A percentile compares a stretch with the other conserved stretches of the same genome.
These are phyloP conservation scores for Iberis amara DNA, from an alignment of 441 rosid genomes.

Conservation along the genomic window DNA sequence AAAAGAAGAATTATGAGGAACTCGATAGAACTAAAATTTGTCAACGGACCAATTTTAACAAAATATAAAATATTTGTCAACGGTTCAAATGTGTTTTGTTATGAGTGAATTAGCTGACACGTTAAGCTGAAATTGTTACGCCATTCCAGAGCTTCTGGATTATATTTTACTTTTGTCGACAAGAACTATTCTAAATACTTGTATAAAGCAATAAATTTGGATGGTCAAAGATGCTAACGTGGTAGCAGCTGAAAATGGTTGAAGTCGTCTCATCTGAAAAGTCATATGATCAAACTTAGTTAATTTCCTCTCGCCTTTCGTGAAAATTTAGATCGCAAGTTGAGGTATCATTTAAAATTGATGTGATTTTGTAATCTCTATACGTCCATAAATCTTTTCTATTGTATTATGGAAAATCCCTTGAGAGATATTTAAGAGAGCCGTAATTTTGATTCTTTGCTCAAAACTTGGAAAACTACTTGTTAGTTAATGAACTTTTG, in stretches of 20 bases:
- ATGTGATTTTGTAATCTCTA: too few relatives aligned
- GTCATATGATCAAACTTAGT: not conserved
- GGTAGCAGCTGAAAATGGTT: too few relatives aligned
- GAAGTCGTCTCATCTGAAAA: conserved; percentile 7
- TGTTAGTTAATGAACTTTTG: too few relatives aligned
- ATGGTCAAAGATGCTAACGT: not conserved
- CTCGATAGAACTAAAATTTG: not conserved
- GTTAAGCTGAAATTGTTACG: not conserved
- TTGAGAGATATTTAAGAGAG: too few relatives aligned
- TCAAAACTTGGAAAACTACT: too few relatives aligned
- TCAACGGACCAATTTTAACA: not conserved
- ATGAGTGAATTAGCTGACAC: not conserved
- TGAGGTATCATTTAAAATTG: too few relatives aligned
- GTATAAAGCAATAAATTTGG: not conserved
- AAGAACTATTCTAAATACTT: conserved; percentile 2
- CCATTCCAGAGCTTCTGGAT: not conserved
- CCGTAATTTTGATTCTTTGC: too few relatives aligned
- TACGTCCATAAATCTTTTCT: too few relatives aligned
- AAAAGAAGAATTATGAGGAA: not conserved
- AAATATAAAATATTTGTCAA: not conserved
- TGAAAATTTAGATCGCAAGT: too few relatives aligned
- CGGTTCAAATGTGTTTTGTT: not conserved
- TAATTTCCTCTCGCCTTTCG: too few relatives aligned
- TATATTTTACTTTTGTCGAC: not conserved
- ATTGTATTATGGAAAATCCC: too few relatives aligned